Conservation (phyloP, 1,284 basidiomycete species). For the Takashimella koratensis region DNA sequence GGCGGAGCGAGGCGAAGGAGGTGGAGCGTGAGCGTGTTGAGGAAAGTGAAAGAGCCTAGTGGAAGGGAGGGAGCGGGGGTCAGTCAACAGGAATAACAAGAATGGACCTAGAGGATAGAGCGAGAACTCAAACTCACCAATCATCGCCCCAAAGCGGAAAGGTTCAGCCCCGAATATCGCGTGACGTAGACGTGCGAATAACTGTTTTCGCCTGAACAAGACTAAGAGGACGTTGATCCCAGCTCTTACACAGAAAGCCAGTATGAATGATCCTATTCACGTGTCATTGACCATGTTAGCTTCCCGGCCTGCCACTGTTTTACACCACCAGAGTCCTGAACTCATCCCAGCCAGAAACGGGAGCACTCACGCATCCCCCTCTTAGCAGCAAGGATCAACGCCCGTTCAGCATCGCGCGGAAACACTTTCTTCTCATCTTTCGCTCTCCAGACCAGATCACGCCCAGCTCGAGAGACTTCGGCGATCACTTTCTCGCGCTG, state of each 20-base stretch:
- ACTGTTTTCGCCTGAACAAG: constrained; percentile 58
- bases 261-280: constrained; percentile 64
- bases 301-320: background rate
- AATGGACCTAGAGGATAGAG: too few species aligned
- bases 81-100: background rate
- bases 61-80: constrained; percentile 1
- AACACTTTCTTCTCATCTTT: constrained; percentile 70
- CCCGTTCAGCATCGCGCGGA: constrained; percentile 63
- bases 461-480: constrained; percentile 31
- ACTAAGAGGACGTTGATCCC: constrained; percentile 74
- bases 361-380: constrained; percentile 73
- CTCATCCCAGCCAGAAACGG: too few species aligned
- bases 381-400: constrained; percentile 66
- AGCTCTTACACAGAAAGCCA: constrained; percentile 74
- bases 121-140: constrained; percentile 59
- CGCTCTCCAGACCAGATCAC: constrained; percentile 70
- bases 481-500: constrained; percentile 36
- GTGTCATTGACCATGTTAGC: background rate
- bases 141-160: constrained; percentile 76
- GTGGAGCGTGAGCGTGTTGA: constrained; percentile 81
- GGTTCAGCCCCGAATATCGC: constrained; percentile 77
- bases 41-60: constrained; percentile 68
- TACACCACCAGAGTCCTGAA: too few species aligned
- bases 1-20: constrained; percentile 69
- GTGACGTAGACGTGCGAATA: constrained; percentile 62